Evolutionary conservation across 768 basidiomycete genomes (phyloP), one percentile per base, ranked within the genome.

Genomic region (Hebeloma cylindrosporum): DNA sequence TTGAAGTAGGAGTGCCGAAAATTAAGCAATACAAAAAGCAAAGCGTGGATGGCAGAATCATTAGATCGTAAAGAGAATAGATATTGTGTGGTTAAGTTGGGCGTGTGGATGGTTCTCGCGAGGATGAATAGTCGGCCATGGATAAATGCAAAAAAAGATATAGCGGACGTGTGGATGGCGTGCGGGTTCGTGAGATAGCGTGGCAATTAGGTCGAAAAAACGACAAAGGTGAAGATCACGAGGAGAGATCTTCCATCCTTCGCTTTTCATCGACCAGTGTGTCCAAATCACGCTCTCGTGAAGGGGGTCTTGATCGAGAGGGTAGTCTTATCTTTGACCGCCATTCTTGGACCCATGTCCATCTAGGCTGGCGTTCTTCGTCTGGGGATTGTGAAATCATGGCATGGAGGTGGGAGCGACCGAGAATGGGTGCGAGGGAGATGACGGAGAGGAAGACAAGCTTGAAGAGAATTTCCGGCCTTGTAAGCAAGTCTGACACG

Each of bases 381-480:
- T 64, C 56, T 36, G 64, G 51, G 35, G 63, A 54, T 38, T 60
- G 60, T 8, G 70, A 62, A 39, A 89, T 73, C 62, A 88, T 69
- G 16, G 72, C 63, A 29, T 80, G 78, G 5, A 91, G 69, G 45
- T 74, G 71, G 42, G 84, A 80, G 20, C 87, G 79, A 16, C 83
- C 85, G 4, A 95, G 70, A 40, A 95, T 89, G 10, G 93, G 93
- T 10, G 93, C 84, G 8, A 95, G 77, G 32, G 91, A 92, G 48
- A 97, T 66, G 58, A 86, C 77, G 16, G 91, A 88, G 7, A 97
- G 70, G 51, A 90, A 77, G 17, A 85, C 77, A 48, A 97, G 82
- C 63, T 95, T 95, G 56, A 82, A 54, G 49, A 96, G 76, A 57
- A 95, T 85, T 41, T 81, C 76, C 2, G 93, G 93, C 8, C 89